Evolutionary conservation across 2,329 filamentous ascomycete genomes (phyloP).

Genomic region (Emmonsia crescens): DNA sequence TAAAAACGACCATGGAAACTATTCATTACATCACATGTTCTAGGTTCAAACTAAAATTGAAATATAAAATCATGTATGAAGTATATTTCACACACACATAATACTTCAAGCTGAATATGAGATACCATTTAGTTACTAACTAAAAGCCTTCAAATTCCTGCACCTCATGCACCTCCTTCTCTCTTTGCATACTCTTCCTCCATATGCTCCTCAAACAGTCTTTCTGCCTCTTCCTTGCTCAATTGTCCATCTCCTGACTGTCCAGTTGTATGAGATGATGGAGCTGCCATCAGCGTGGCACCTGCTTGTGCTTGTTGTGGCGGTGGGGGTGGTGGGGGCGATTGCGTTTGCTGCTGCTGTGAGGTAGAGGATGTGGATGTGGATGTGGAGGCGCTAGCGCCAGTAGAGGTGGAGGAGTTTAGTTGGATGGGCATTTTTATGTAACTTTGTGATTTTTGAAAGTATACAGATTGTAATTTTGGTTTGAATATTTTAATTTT

Average conservation of each 20-base stretch:
- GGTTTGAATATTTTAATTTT: not conserved
- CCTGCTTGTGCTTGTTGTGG: not conserved
- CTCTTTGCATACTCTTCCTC: conserved; percentile 39
- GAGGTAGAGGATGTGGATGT: conserved; percentile 7
- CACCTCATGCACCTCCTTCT: conserved; percentile 29
- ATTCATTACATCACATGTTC: too few species aligned
- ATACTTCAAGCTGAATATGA: too few species aligned
- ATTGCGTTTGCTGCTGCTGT: not conserved
- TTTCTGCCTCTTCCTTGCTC: conserved; percentile 34
- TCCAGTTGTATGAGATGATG: conserved; percentile 4
- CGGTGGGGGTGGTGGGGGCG: not conserved
- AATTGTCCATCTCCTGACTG: conserved; percentile 12
- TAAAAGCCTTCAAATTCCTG: too few species aligned
- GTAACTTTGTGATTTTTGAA: not conserved
- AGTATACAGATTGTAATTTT: too few species aligned
- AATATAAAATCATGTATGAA: too few species aligned
- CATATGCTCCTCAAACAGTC: conserved; percentile 36
- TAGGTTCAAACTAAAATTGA: too few species aligned
- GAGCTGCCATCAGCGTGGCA: not conserved
- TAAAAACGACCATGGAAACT: too few species aligned
- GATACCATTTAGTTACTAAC: too few species aligned
- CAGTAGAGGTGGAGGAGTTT: conserved; percentile 5
- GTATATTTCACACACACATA: too few species aligned
- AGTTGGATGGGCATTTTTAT: conserved; percentile 5
- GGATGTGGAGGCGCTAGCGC: conserved; percentile 3